Evolutionary conservation across 1,284 basidiomycete species (phyloP).

Genomic region (Mycosarcoma mackinlayi): DNA sequence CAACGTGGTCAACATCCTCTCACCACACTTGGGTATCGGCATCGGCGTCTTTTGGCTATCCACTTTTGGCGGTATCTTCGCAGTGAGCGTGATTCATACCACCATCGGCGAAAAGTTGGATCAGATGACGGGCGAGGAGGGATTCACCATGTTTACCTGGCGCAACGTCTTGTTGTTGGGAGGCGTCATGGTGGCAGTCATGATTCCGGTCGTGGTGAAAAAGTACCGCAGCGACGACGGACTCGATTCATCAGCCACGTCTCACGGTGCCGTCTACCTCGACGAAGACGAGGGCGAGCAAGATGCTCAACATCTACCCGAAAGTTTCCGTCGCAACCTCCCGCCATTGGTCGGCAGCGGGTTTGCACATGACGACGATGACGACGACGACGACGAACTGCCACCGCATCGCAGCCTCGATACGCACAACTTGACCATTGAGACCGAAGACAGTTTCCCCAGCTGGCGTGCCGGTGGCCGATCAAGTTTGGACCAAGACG

Average conservation of each 20-base stretch:
- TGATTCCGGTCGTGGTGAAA: slow-evolving; percentile 79
- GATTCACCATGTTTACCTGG: slow-evolving; percentile 91
- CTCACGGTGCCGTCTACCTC: slow-evolving; percentile 30
- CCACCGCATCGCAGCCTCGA: slow-evolving; percentile 28
- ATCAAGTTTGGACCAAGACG: neutral
- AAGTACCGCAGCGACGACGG: too few species aligned
- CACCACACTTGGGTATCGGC: slow-evolving; percentile 90
- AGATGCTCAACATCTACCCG: slow-evolving; percentile 26
- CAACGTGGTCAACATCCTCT: slow-evolving; percentile 81
- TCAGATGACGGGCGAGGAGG: slow-evolving; percentile 89
- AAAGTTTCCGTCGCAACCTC: slow-evolving; percentile 27
- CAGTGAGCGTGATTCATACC: slow-evolving; percentile 91
- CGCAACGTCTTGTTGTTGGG: slow-evolving; percentile 83
- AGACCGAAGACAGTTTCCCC: slow-evolving; percentile 25
- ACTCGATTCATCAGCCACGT: too few species aligned
- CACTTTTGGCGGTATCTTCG: slow-evolving; percentile 90
- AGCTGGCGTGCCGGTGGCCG: slow-evolving; percentile 9
- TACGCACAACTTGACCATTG: slow-evolving; percentile 11
- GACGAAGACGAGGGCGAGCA: slow-evolving; percentile 29
- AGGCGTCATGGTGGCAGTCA: slow-evolving; percentile 85
- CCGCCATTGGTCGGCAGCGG: neutral
- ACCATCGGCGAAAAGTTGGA: slow-evolving; percentile 90
- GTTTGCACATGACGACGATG: neutral
- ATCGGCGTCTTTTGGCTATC: slow-evolving; percentile 87
- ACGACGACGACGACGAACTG: slow-evolving; percentile 30